Conservation (phyloP, 208 protist species). For the Leishmania martiniquensis region DNA sequence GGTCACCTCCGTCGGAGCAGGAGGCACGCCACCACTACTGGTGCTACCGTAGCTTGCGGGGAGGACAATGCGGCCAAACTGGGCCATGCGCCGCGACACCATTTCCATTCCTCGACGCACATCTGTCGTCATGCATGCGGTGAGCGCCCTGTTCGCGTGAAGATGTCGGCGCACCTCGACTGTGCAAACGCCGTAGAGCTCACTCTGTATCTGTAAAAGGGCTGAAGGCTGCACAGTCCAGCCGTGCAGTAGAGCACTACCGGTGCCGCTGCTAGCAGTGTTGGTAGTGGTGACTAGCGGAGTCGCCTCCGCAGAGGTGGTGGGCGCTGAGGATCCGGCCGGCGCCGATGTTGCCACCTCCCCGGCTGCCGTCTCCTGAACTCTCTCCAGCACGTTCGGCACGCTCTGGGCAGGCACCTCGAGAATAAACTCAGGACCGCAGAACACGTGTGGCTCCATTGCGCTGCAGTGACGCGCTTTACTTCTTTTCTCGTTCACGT, state of each 20-base stretch:
- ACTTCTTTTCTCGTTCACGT: not conserved
- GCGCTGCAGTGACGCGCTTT: not conserved
- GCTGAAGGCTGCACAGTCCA: slow-evolving; percentile 95
- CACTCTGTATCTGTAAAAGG: slow-evolving; percentile 94
- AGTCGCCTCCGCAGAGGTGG: not conserved
- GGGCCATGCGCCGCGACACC: slow-evolving; percentile 29
- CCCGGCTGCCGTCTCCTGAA: slow-evolving; percentile 77
- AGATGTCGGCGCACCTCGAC: slow-evolving; percentile 72
- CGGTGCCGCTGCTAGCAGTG: slow-evolving; percentile 23
- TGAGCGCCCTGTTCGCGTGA: slow-evolving; percentile 32
- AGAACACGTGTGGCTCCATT: slow-evolving; percentile 98
- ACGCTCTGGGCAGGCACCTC: slow-evolving; percentile 92
- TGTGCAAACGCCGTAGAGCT: slow-evolving; percentile 78
- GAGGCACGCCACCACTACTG: slow-evolving; percentile 33
- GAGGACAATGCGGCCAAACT: slow-evolving; percentile 25
- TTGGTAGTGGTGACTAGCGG: not conserved
- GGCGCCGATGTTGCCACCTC: slow-evolving; percentile 48
- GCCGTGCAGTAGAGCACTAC: slow-evolving; percentile 91
- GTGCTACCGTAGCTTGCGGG: slow-evolving; percentile 19
- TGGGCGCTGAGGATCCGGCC: not conserved
- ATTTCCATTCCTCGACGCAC: slow-evolving; percentile 27
- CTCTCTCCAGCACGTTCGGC: slow-evolving; percentile 94
- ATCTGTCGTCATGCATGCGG: slow-evolving; percentile 87
- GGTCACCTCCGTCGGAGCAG: slow-evolving; percentile 34
- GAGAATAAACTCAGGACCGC: slow-evolving; percentile 92